Percentiles rank a stretch among this genome's conserved stretches.
Evolutionary conservation across 768 basidiomycete species (phyloP).

Genomic region (Holtermanniella nyarrowii): DNA sequence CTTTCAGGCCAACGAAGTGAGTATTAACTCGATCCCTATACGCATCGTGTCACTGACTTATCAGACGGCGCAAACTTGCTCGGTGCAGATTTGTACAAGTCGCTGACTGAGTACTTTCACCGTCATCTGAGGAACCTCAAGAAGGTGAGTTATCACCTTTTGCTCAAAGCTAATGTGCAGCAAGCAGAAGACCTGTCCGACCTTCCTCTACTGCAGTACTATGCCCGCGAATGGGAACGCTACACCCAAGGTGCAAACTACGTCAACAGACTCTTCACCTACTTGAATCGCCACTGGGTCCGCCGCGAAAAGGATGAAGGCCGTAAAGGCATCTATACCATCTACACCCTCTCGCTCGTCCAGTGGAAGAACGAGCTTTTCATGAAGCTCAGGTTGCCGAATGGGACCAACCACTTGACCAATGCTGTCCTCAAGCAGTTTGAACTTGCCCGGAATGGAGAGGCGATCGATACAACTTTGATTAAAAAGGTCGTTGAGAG

Average conservation of each 20-base stretch:
- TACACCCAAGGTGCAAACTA: slow-evolving; percentile 97
- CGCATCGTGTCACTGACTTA: background rate
- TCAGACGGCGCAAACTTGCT: slow-evolving; percentile 72
- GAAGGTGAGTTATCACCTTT: slow-evolving; percentile 46
- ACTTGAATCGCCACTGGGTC: slow-evolving; percentile 98
- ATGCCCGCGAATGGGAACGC: slow-evolving; percentile 85
- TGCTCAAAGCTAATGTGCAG: slow-evolving; percentile 43
- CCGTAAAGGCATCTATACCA: slow-evolving; percentile 82
- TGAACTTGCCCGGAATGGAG: slow-evolving; percentile 87
- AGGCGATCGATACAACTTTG: slow-evolving; percentile 81
- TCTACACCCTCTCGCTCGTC: slow-evolving; percentile 95
- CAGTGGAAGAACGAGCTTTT: slow-evolving; percentile 94
- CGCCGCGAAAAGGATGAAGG: slow-evolving; percentile 97
- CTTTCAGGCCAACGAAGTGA: background rate
- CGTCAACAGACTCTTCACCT: slow-evolving; percentile 93
- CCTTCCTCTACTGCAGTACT: slow-evolving; percentile 78
- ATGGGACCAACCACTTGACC: slow-evolving; percentile 58
- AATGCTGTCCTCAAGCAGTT: slow-evolving; percentile 79
- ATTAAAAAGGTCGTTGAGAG: slow-evolving; percentile 92
- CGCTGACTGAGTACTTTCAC: slow-evolving; percentile 82
- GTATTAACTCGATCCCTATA: background rate
- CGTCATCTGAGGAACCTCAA: slow-evolving; percentile 60
- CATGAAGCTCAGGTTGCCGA: slow-evolving; percentile 18
- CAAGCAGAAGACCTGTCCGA: slow-evolving; percentile 70
- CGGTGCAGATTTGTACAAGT: slow-evolving; percentile 94